Base-by-base conservation (phyloP, 1,139 yeast genomes). In the Hyphopichia wangnamkhiaoensis region DNA sequence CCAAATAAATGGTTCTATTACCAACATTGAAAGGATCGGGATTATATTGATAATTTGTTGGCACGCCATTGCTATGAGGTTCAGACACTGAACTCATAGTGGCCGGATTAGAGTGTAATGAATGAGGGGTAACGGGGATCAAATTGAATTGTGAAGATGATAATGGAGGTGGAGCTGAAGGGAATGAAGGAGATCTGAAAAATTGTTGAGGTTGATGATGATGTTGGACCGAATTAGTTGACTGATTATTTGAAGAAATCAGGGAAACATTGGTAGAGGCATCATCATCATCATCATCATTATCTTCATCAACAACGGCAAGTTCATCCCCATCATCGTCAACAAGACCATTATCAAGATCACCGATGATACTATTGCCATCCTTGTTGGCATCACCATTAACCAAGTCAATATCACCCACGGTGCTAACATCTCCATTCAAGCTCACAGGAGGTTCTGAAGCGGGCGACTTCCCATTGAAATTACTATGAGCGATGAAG, bases 1-100 rank as follows among this genome's bases (percentile, higher is more conserved):
- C 76, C 39, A 73, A 56, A 46, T 66, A 72, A 21, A 73, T 67
- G 1, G 77, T 65, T 41, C 78, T 56, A 45, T 72, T 72, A 15
- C 74, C 74, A 13, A 56, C 46, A 45, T 61, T 61, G 24, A 46
- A 47, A 10, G 65, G 58, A 43, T 60, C 65, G 2, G 48, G 43
- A 31, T 45, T 43, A 18, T 39, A 39, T 17, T 38, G 39, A 25
- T 36, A 38, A 10, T 8, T 21, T 7, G 24, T 7, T 7, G n/a
- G 37, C 10, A 21, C 24, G 7, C 7, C 7, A 21, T 21, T 21
- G 14, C 18, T n/a, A 13, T 28, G 31, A 14, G 31, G n/a, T n/a
- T n/a, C n/a, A n/a, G n/a, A n/a, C n/a, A n/a, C n/a, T n/a, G n/a
- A n/a, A n/a, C n/a, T n/a, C n/a, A n/a, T n/a, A n/a, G n/a, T n/a